Evolutionary conservation across 306 rosid genomes (phyloP), one percentile per base, ranked within the genome.

Genomic region (Ziziphus jujuba): DNA sequence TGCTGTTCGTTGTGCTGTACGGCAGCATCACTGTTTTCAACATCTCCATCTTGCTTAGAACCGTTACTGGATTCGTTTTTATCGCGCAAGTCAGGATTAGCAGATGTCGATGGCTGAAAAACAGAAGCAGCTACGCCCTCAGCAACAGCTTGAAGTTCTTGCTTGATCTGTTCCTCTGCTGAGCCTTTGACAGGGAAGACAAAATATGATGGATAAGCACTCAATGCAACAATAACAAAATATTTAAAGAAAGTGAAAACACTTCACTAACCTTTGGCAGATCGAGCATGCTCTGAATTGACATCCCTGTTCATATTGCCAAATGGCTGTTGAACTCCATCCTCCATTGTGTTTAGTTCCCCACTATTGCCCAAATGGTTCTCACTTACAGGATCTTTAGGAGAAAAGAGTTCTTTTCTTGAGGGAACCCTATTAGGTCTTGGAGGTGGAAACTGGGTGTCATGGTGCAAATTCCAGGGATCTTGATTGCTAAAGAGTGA

Each of bases 61-160:
- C 78, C 83, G 47, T 13, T 44, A 72, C 59, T 56, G 48, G 78
- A 69, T 76, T 79, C 73, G 21, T 61, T 75, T 73, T 52, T 73
- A 20, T 81, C 77, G 56, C 59, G 81, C 47, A 78, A 57, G 69
- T 75, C 86, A 56, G 83, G 62, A 80, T 63, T 84, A 69, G 85
- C 80, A 12, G 78, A 70, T 34, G 65, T 58, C 44, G 79, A 61
- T 51, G 89, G 71, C 76, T 74, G 91, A 72, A 89, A 78, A 76
- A 87, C 95, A 75, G 91, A 81, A 75, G 96, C 97, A 72, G 96
- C 95, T 43, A 92, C 97, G 62, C 85, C 90, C 77, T 89, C 97
- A 5, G 96, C 97, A 79, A 92, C 89, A 82, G 92, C 92, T 86
- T 89, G 92, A 78, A 89, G 97, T 36, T 87, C 91, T 77, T 86